Conservation (phyloP, 371 early-diverging fungal species). For the Syncephalis plumigaleata region DNA sequence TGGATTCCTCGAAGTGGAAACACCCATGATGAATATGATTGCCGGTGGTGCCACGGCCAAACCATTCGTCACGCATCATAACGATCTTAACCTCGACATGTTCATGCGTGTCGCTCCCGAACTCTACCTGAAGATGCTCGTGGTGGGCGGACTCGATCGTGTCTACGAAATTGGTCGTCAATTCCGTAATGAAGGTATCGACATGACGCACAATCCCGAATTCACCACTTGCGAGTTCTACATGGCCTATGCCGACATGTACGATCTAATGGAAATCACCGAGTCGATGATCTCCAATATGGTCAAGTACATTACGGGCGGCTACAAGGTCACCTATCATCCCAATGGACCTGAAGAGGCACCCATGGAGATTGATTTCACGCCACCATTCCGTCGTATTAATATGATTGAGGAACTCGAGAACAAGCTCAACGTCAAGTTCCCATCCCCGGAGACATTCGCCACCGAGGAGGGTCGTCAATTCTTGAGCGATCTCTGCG, state of each 20-base stretch:
- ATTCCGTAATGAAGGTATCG: slow-evolving; percentile 97
- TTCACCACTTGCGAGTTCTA: slow-evolving; percentile 97
- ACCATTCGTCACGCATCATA: slow-evolving; percentile 79
- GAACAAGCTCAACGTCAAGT: slow-evolving; percentile 18
- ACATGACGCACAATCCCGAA: slow-evolving; percentile 96
- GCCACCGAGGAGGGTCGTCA: slow-evolving; percentile 8
- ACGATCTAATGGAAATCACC: slow-evolving; percentile 64
- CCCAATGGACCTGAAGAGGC: slow-evolving; percentile 21
- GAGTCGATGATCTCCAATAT: slow-evolving; percentile 77
- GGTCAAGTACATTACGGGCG: slow-evolving; percentile 62
- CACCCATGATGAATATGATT: slow-evolving; percentile 74
- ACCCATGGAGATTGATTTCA: slow-evolving; percentile 43
- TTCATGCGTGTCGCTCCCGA: slow-evolving; percentile 91
- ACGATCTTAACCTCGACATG: slow-evolving; percentile 65
- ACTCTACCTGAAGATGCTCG: slow-evolving; percentile 84
- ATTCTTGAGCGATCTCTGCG: slow-evolving; percentile 21
- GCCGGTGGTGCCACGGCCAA: slow-evolving; percentile 93
- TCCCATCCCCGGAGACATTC: slow-evolving; percentile 22
- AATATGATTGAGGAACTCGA: slow-evolving; percentile 58
- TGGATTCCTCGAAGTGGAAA: slow-evolving; percentile 88
- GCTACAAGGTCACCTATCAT: slow-evolving; percentile 55
- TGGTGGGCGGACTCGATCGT: slow-evolving; percentile 86
- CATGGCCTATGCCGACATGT: slow-evolving; percentile 81
- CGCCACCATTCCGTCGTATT: slow-evolving; percentile 57
- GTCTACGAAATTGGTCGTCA: slow-evolving; percentile 96